A percentile compares a stretch with the other conserved stretches of the same genome.
These are phyloP conservation scores for Allium fistulosum DNA, from an alignment of 106 monocot genomes.

Conservation along the genomic window DNA sequence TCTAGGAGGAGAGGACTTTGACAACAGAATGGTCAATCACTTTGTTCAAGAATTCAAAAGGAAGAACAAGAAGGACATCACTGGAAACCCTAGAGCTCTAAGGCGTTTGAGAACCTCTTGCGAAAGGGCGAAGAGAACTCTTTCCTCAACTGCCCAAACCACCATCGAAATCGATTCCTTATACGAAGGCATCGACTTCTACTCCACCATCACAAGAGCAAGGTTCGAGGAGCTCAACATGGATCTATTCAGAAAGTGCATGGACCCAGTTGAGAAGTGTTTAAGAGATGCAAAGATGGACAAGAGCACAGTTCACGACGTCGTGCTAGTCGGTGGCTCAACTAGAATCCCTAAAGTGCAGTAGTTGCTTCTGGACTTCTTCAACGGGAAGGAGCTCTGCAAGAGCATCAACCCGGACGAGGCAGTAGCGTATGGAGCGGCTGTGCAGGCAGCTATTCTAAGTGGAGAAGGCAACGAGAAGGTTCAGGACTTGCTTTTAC, in stretches of 20 bases:
- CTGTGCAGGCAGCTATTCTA: conserved; percentile 30
- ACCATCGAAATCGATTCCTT: conserved; percentile 33
- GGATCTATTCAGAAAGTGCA: conserved; percentile 32
- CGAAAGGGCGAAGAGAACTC: conserved; percentile 30
- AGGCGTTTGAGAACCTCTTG: conserved; percentile 20
- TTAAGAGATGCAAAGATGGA: conserved; percentile 29
- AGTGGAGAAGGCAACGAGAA: conserved; percentile 57
- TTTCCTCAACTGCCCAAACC: conserved; percentile 30
- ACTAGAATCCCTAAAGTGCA: conserved; percentile 33
- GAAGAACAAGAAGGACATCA: conserved; percentile 26
- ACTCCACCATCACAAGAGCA: conserved; percentile 28
- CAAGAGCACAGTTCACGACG: conserved; percentile 61
- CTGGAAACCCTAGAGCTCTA: conserved; percentile 20
- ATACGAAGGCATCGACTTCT: conserved; percentile 32
- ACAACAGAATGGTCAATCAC: conserved; percentile 19
- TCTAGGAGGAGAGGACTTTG: conserved; percentile 32
- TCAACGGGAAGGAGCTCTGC: conserved; percentile 24
- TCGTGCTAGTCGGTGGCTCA: conserved; percentile 61
- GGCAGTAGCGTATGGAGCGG: conserved; percentile 27
- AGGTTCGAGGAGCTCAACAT: conserved; percentile 40
- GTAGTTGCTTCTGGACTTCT: conserved; percentile 20
- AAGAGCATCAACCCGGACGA: conserved; percentile 30
- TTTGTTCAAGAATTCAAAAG: conserved; percentile 25
- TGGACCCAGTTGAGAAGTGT: conserved; percentile 32
- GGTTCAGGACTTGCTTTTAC: conserved; percentile 27